Evolutionary conservation across 352 stramenopile genomes (phyloP), one percentile per base, ranked within the genome.

Genomic region (Aphanomyces euteiches): DNA sequence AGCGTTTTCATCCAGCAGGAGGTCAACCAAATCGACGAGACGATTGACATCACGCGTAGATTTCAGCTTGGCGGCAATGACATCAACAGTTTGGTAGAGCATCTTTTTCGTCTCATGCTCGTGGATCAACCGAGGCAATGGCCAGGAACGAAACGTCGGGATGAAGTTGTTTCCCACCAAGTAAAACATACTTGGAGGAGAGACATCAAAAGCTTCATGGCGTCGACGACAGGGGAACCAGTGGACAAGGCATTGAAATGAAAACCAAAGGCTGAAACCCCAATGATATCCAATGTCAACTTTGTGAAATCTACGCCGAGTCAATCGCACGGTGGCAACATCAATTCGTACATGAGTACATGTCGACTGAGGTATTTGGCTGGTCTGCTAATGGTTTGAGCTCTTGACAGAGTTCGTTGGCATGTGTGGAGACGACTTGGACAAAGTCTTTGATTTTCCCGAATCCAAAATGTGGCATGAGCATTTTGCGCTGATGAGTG

Each of bases 251-350:
- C 56, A 19, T 38, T 15, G 21, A 70, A 70, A 17, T 70, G 13
- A 39, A 63, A 70, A 3, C 64, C 64, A 63, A 70, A 70, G 5
- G 47, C 64, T 6, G 64, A 70, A 7, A 70, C 36, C 3, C 64
- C 64, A 19, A 70, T 70, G 43, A 70, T 56, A 41, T 70, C 64
- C n/a, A 70, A 41, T 8, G 64, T 70, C n/a, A 70, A 17, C 39
- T 70, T 70, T 1, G 64, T 70, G 6, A 70, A 70, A 12, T n/a
- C 43, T 50, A 50, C 28, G 28, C 28, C 28, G 2, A 28, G 28
- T 28, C 28, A 28, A 28, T 28, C 28, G 28, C 28, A 28, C 28
- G 28, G 28, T 28, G 0, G 28, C 28, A 28, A 28, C 28, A 28
- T 28, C 28, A 28, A 2, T 28, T 28, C 28, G 0, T 61, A 61